Percentiles rank a stretch among this genome's conserved stretches.
phyloP scores from a whole-genome alignment of 2,329 filamentous ascomycete species.

The Chaetomium sp. region DNA sequence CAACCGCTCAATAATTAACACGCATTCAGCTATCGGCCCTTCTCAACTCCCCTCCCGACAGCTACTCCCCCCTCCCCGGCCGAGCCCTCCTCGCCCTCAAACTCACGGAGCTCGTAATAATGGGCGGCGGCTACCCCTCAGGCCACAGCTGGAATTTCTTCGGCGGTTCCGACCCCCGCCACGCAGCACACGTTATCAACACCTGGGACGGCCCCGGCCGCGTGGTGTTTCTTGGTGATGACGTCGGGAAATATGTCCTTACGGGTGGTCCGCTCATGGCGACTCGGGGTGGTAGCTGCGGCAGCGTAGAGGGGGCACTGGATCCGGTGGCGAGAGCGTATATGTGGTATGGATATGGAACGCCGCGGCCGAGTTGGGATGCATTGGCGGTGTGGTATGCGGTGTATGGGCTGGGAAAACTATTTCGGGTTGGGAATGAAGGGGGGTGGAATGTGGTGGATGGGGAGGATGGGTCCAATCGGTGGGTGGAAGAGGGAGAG shows the following conservation, averaged over 20 bases:
- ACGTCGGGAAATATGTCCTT: slow-evolving; percentile 37
- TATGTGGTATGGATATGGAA: slow-evolving; percentile 34
- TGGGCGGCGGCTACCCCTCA: slow-evolving; percentile 45
- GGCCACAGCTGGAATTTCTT: slow-evolving; percentile 45
- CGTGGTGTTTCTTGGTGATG: slow-evolving; percentile 37
- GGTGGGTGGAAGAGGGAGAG: slow-evolving; percentile 34
- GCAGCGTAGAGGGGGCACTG: background rate
- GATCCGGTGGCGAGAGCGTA: slow-evolving; percentile 36
- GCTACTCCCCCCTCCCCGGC: slow-evolving; percentile 34
- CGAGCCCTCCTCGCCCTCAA: slow-evolving; percentile 37
- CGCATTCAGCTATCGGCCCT: slow-evolving; percentile 35
- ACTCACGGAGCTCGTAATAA: slow-evolving; percentile 43
- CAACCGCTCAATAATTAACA: background rate
- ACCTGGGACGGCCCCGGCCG: slow-evolving; percentile 32
- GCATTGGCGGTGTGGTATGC: slow-evolving; percentile 37
- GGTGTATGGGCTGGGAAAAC: slow-evolving; percentile 29
- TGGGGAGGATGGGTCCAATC: slow-evolving; percentile 34
- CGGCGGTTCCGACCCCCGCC: slow-evolving; percentile 31
- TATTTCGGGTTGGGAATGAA: slow-evolving; percentile 34
- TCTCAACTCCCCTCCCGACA: slow-evolving; percentile 38
- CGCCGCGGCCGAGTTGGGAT: slow-evolving; percentile 35
- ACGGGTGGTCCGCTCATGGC: slow-evolving; percentile 34
- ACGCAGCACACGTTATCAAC: slow-evolving; percentile 39
- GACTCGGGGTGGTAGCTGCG: background rate
- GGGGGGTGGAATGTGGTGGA: slow-evolving; percentile 36